Evolutionary conservation across 1,284 basidiomycete genomes (phyloP), one percentile per base, ranked within the genome.

Genomic region (Trametes versicolor): DNA sequence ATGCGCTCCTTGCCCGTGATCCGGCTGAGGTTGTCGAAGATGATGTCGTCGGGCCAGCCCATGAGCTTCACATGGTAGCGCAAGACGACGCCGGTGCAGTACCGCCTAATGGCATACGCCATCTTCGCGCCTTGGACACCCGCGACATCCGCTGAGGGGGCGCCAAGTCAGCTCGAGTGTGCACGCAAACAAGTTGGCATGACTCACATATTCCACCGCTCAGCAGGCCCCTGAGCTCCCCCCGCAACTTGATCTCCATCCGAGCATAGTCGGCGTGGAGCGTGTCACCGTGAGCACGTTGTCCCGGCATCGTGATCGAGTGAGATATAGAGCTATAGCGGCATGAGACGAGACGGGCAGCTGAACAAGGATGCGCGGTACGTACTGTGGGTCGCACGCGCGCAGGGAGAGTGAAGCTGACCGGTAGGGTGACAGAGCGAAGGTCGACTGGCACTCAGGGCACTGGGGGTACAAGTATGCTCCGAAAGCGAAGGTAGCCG

Each of bases 1-100:
- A n/a, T n/a, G n/a, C n/a, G n/a, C n/a, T n/a, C n/a, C n/a, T 29
- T 50, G 25, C 49, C 49, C 49, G 49, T 50, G 4, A 50, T 32
- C 15, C 25, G 23, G 49, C 49, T 50, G 3, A 50, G 49, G 25
- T 50, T 50, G 25, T 29, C 49, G 29, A 50, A 50, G 6, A 27
- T 9, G 25, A 50, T 50, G 25, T 29, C 49, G 10, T 50, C 49
- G 12, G 49, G 49, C 49, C 49, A 50, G 3, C 49, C 49, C 2
- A 27, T 13, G 25, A 50, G 49, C 25, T 50, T 32, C 8, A 50
- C 12, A 2, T 6, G 29, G 25, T 29, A 32, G 4, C 25, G 23
- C 2, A 50, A 27, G 25, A 50, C 8, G 12, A 50, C 29, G 23
- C 10, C 7, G 23, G 2, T 32, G 29, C 25, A 27, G 17, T 29